Conservation (phyloP, 2,329 filamentous ascomycete genomes). For the Alternaria sp. region DNA sequence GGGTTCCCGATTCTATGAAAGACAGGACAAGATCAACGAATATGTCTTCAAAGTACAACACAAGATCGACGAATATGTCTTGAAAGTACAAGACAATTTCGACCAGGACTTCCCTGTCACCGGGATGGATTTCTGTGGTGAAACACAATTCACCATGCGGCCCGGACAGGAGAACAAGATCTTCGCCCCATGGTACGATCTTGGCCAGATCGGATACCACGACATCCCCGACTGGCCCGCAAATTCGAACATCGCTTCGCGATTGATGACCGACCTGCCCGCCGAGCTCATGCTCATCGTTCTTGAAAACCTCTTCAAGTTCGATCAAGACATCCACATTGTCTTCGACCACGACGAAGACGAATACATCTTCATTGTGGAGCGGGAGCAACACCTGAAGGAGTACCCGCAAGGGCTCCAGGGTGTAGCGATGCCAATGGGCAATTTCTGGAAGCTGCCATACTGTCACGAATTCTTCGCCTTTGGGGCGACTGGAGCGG, state of each 20-base stretch:
- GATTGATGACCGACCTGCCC: neutral
- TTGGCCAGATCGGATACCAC: neutral
- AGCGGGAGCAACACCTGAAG: neutral
- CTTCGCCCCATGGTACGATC: neutral
- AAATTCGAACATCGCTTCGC: neutral
- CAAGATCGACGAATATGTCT: neutral
- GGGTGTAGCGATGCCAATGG: neutral
- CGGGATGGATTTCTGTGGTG: neutral
- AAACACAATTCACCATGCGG: neutral
- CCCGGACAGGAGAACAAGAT: neutral
- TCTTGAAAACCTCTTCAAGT: neutral
- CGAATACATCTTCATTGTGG: neutral
- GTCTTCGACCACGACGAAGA: neutral
- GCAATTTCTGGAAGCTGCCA: neutral
- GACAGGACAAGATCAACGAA: neutral
- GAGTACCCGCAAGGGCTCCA: neutral
- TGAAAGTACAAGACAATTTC: neutral
- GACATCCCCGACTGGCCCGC: neutral
- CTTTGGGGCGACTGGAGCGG: neutral
- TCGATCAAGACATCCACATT: neutral
- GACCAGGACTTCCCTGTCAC: neutral
- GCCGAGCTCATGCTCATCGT: neutral
- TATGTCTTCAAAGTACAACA: too few relatives aligned
- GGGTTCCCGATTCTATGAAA: neutral
- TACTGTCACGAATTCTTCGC: neutral